phyloP scores from a whole-genome alignment of 306 rosid genomes.

The Rosa lucieae region DNA sequence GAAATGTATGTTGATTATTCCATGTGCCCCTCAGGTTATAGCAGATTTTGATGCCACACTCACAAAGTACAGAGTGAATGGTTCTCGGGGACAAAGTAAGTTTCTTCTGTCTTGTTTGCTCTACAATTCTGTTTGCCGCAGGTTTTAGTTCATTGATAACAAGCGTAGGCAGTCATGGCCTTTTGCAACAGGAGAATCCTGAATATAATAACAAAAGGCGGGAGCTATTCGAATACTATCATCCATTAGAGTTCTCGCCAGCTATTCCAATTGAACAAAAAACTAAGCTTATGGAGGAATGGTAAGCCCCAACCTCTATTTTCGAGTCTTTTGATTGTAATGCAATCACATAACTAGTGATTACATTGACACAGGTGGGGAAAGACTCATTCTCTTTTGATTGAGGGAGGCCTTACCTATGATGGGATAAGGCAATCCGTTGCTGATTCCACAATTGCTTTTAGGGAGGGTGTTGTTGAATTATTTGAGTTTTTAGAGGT shows the following conservation, averaged over 20 bases:
- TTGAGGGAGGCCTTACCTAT: constrained; percentile 85
- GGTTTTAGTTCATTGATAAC: constrained; percentile 24
- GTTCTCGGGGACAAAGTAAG: constrained; percentile 80
- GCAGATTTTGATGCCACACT: constrained; percentile 95
- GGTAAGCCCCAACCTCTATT: constrained; percentile 38
- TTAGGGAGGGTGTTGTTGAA: constrained; percentile 88
- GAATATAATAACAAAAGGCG: constrained; percentile 71
- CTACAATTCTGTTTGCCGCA: neutral
- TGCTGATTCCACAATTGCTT: constrained; percentile 69
- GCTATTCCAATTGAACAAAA: constrained; percentile 72
- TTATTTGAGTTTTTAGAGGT: constrained; percentile 85
- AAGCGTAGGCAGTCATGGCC: constrained; percentile 77
- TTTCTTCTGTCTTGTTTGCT: constrained; percentile 12
- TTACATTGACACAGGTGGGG: constrained; percentile 73
- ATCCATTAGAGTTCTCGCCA: constrained; percentile 82
- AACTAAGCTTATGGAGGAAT: constrained; percentile 91
- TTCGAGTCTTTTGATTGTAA: neutral
- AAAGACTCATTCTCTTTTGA: constrained; percentile 72
- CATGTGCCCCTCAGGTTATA: constrained; percentile 51
- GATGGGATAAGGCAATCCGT: constrained; percentile 76
- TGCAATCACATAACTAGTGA: neutral
- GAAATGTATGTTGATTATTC: neutral
- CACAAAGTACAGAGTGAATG: constrained; percentile 69
- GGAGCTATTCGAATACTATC: constrained; percentile 68
- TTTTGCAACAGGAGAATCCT: constrained; percentile 76